A percentile compares a stretch with the other conserved stretches of the same genome.
Conservation (phyloP, 2,329 filamentous ascomycete genomes). For the Decorospora gaudefroyi region DNA sequence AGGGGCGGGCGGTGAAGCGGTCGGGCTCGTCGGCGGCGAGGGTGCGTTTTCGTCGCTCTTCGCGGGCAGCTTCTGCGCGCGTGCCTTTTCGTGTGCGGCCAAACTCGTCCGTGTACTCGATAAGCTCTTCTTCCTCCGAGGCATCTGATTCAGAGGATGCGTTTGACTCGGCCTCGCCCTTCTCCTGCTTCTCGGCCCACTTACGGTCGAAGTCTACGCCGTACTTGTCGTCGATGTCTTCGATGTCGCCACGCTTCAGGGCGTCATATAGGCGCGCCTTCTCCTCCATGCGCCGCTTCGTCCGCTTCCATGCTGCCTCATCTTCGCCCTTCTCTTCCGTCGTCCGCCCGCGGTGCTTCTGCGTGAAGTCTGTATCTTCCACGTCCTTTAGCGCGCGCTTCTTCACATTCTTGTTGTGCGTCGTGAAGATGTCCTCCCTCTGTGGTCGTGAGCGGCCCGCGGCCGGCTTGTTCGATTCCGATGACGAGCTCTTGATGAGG, state of each 20-base stretch:
- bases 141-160: constrained; percentile 41
- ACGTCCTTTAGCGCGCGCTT: constrained; percentile 66
- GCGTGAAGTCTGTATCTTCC: constrained; percentile 60
- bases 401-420: constrained; percentile 65
- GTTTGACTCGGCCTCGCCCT: constrained; percentile 50
- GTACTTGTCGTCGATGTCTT: constrained; percentile 65
- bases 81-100: constrained; percentile 79
- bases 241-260: constrained; percentile 82
- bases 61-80: constrained; percentile 66
- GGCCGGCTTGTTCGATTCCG: constrained; percentile 49
- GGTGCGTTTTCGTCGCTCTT: constrained; percentile 62
- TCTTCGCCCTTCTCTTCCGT: constrained; percentile 59
- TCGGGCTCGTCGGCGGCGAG: constrained; percentile 66
- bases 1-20: constrained; percentile 69
- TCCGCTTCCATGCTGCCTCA: constrained; percentile 62
- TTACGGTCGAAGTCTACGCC: constrained; percentile 95
- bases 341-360: constrained; percentile 67
- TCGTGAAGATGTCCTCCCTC: constrained; percentile 71
- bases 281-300: constrained; percentile 81
- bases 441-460: constrained; percentile 60
- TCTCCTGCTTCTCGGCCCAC: constrained; percentile 73
- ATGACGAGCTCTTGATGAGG: constrained; percentile 64
- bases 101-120: constrained; percentile 92
- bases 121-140: constrained; percentile 61
- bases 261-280: constrained; percentile 87